Conservation (phyloP, 345 rosid species). For the Excoecaria cochinchinensis region DNA sequence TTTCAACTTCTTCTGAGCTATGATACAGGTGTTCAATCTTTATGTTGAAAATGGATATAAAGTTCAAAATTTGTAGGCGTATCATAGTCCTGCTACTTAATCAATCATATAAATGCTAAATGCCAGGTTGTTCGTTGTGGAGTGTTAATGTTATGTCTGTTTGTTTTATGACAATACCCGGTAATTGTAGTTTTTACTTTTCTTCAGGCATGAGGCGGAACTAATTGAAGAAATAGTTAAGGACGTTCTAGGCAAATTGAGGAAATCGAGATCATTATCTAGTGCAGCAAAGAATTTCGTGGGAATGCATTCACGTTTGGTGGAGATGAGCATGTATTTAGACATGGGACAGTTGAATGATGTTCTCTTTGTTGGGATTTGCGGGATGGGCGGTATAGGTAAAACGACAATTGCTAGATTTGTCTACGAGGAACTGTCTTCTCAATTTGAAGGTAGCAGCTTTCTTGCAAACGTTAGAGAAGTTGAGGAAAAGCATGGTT, state of each 20-base stretch:
- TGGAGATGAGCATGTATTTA: neutral
- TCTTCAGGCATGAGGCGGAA: constrained; percentile 7
- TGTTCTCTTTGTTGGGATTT: constrained; percentile 11
- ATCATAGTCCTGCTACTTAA: neutral
- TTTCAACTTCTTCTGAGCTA: too few relatives aligned
- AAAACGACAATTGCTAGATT: constrained; percentile 16
- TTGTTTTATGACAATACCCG: neutral
- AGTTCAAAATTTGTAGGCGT: neutral
- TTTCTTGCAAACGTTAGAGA: constrained; percentile 17
- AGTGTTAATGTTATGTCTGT: neutral
- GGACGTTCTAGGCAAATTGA: neutral
- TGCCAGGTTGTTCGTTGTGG: neutral
- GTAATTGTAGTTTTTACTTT: neutral
- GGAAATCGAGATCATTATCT: constrained; percentile 5
- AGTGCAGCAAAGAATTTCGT: constrained; percentile 2
- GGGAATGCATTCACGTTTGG: constrained; percentile 1
- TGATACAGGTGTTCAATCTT: too few relatives aligned
- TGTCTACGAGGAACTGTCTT: neutral
- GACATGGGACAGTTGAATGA: neutral
- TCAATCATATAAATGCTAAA: neutral
- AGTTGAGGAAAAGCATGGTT: neutral
- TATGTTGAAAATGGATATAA: too few relatives aligned
- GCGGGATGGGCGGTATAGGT: constrained; percentile 18
- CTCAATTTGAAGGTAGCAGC: constrained; percentile 16
- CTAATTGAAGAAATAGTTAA: constrained; percentile 8